Evolutionary conservation across 2,329 filamentous ascomycete species (phyloP), one percentile per base, ranked within the genome.

Genomic region (Beauveria scarabaeidicola): DNA sequence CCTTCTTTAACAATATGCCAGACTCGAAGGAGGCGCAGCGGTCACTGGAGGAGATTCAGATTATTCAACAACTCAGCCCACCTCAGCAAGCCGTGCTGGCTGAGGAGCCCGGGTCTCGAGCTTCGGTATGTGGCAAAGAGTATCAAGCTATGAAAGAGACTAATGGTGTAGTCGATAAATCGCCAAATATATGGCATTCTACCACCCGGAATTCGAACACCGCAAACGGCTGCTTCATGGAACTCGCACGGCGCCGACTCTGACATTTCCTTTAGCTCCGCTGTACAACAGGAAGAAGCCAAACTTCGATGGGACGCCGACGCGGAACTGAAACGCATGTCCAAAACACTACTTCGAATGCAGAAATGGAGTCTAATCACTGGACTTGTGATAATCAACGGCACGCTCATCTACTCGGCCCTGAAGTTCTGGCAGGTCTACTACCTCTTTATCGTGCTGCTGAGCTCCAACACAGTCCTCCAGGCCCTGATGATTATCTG

Each of bases 381-480:
- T 15, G 73, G 73, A 0, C 66, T 75, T 9, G 61, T 65, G 38
- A 55, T 66, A 1, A 63, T 75, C 63, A 75, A 75, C 53, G 73
- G 64, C 3, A 63, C 60, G 1, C 68, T 75, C 41, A 75, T 75
- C 60, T 74, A 69, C 23, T 63, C 75, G 7, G 69, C 72, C 1
- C 67, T 69, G 61, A 68, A 64, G 48, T 76, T 73, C 48, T 74
- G 72, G 63, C 69, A 77, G 58, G 68, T 73, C 17, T 75, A 74
- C 63, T 75, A 76, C 63, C 72, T 77, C 57, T 74, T 78, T 56
- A 74, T 79, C 19, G 66, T 77, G 0, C 70, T 78, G 1, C 69
- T 79, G 50, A 79, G 77, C 65, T 77, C 75, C 59, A 74, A 76
- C 64, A 78, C 77, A 0, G 68, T 74, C 23, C 66, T 77, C 0